Evolutionary conservation across 2,329 filamentous ascomycete genomes (phyloP), one percentile per base, ranked within the genome.

Genomic region (Monascus ruber): DNA sequence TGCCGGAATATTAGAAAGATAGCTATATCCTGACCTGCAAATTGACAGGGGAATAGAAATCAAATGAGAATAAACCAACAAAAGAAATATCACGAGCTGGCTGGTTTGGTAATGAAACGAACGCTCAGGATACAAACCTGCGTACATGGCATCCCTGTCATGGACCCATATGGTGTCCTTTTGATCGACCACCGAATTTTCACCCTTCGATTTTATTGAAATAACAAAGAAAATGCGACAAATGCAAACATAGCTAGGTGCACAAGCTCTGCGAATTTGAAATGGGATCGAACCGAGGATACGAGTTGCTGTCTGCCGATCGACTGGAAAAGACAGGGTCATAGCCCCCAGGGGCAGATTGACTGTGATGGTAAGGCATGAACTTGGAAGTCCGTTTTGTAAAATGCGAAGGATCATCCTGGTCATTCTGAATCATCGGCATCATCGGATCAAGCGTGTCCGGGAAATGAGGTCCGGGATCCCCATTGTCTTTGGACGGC

Each of bases 221-320:
- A 29, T 29, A 29, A 6, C 6, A 29, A 10, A 17, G 17, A 17
- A 17, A 17, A 17, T 17, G n/a, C 31, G 31, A 11, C n/a, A 33
- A 1, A 11, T 17, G 31, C 24, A 36, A 38, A 33, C 29, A 7
- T 8, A 10, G 9, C 44, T 52, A 62, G 42, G 55, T 53, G 46
- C 62, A 62, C 11, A 64, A 42, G 39, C 59, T 54, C 40, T 58
- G 59, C 31, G 56, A 50, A 34, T 48, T 57, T 28, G 55, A 53
- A 31, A 58, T 50, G 5, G 55, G 45, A 39, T 60, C 55, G 40
- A 60, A 59, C 33, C 62, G 57, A 37, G 47, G 42, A 42, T 63
- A 63, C 7, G 49, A 37, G 26, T 40, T 41, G 9, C 38, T 35
- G 34, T 50, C 50, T n/a, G 42, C 42, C 26, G 48, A 33, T 27